Evolutionary conservation across 2,329 filamentous ascomycete species (phyloP).

Genomic region (Magnaporthales sp.): DNA sequence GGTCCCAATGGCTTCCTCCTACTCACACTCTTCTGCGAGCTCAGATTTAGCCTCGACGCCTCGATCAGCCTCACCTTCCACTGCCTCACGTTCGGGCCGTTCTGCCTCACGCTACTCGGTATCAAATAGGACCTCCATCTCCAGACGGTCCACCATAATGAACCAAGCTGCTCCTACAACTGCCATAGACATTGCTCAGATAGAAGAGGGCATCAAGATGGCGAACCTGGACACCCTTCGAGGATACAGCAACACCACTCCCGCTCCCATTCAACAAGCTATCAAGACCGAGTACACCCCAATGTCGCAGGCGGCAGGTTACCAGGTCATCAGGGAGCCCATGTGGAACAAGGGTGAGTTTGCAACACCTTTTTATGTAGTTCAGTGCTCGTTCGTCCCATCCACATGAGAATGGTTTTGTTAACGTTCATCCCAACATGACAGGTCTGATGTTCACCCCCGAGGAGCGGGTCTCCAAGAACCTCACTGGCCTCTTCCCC

Average conservation of each 20-base stretch:
- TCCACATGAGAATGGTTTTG: constrained; percentile 2
- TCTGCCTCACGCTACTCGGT: constrained; percentile 35
- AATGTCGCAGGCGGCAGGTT: constrained; percentile 44
- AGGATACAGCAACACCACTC: constrained; percentile 48
- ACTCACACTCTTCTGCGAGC: constrained; percentile 33
- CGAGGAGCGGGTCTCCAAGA: constrained; percentile 53
- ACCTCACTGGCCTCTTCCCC: constrained; percentile 57
- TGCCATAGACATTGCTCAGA: constrained; percentile 44
- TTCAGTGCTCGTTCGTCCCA: not conserved
- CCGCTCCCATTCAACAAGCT: constrained; percentile 44
- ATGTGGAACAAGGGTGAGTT: constrained; percentile 56
- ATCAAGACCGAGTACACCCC: constrained; percentile 43
- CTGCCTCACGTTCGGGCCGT: constrained; percentile 33
- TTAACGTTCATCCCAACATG: constrained; percentile 7
- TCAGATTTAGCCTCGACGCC: constrained; percentile 43
- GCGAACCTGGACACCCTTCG: constrained; percentile 50
- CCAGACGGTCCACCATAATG: constrained; percentile 39
- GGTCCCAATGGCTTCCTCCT: constrained; percentile 33
- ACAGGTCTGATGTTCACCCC: constrained; percentile 56
- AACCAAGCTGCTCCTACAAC: constrained; percentile 39
- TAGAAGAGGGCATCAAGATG: constrained; percentile 53
- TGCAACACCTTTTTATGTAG: not conserved
- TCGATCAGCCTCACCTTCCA: constrained; percentile 42
- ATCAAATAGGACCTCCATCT: constrained; percentile 41
- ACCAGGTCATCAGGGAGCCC: constrained; percentile 53